Evolutionary conservation across 768 basidiomycete species (phyloP).

Genomic region (Clitopilus passeckerianus): DNA sequence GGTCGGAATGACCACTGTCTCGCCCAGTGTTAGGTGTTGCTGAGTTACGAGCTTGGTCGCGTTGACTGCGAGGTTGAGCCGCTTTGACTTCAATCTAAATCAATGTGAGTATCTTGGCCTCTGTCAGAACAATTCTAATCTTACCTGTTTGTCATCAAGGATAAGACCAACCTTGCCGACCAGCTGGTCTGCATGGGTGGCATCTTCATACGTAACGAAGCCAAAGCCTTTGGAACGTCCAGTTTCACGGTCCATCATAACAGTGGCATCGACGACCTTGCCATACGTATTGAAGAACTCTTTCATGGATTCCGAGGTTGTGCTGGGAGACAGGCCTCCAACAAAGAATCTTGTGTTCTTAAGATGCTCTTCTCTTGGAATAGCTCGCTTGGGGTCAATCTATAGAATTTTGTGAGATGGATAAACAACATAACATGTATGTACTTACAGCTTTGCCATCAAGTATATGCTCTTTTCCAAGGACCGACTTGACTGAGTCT

Average conservation of each 20-base stretch:
- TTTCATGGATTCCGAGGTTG: slow-evolving; percentile 68
- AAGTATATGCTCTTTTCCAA: slow-evolving; percentile 61
- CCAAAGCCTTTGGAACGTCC: slow-evolving; percentile 79
- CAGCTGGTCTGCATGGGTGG: slow-evolving; percentile 57
- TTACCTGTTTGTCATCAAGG: slow-evolving; percentile 73
- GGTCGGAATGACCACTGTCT: slow-evolving; percentile 25
- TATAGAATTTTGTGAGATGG: slow-evolving; percentile 19
- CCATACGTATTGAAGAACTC: slow-evolving; percentile 70
- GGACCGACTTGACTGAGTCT: slow-evolving; percentile 56
- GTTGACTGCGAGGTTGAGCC: slow-evolving; percentile 68
- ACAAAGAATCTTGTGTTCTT: slow-evolving; percentile 79
- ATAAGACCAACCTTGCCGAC: slow-evolving; percentile 64
- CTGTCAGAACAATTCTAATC: background rate
- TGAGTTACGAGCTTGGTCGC: slow-evolving; percentile 41
- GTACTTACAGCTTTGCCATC: slow-evolving; percentile 70
- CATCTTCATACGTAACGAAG: slow-evolving; percentile 77
- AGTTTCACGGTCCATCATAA: slow-evolving; percentile 81
- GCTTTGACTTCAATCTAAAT: slow-evolving; percentile 76
- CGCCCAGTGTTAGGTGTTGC: slow-evolving; percentile 15
- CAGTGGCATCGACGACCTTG: slow-evolving; percentile 78
- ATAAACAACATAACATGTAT: background rate
- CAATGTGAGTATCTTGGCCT: too few species aligned
- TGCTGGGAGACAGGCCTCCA: slow-evolving; percentile 63
- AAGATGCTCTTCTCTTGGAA: slow-evolving; percentile 76
- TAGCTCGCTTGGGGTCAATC: slow-evolving; percentile 89